These are phyloP conservation scores for Fusarium pseudograminearum DNA, from an alignment of 2,329 filamentous ascomycete species.

Conservation along the genomic window DNA sequence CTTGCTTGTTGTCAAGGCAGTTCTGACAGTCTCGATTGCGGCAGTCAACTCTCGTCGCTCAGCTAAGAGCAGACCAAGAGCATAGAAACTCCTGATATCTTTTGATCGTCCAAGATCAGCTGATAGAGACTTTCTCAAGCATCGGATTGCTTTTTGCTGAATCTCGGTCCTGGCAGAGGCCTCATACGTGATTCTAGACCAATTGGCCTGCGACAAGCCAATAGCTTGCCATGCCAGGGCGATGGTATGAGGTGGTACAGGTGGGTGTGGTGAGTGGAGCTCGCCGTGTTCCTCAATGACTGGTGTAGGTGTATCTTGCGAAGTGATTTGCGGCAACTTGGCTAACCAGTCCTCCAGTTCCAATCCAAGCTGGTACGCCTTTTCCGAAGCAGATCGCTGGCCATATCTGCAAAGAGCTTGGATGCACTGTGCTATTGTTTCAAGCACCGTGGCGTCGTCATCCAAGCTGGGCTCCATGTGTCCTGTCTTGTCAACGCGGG, in stretches of 20 bases:
- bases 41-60: conserved; percentile 84
- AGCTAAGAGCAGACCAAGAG: conserved; percentile 85
- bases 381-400: conserved; percentile 78
- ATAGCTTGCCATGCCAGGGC: conserved; percentile 85
- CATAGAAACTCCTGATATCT: conserved; percentile 82
- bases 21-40: conserved; percentile 86
- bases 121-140: conserved; percentile 78
- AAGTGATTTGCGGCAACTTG: conserved; percentile 60
- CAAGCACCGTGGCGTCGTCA: conserved; percentile 79
- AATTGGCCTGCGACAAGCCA: conserved; percentile 86
- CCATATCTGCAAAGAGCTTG: conserved; percentile 86
- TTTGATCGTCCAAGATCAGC: conserved; percentile 73
- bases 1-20: conserved; percentile 74
- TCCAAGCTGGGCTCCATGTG: conserved; percentile 79
- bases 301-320: conserved; percentile 46
- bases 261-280: conserved; percentile 54
- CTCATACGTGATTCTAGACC: conserved; percentile 85
- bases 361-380: conserved; percentile 76
- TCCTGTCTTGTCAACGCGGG: conserved; percentile 82
- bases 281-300: conserved; percentile 49
- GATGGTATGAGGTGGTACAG: conserved; percentile 70
- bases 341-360: conserved; percentile 82
- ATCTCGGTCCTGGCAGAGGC: conserved; percentile 76
- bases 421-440: conserved; percentile 84
- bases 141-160: conserved; percentile 81